A percentile compares a stretch with the other conserved stretches of the same genome.
These are phyloP conservation scores for Colletotrichum cereale DNA, from an alignment of 2,329 filamentous ascomycete species.

Conservation along the genomic window DNA sequence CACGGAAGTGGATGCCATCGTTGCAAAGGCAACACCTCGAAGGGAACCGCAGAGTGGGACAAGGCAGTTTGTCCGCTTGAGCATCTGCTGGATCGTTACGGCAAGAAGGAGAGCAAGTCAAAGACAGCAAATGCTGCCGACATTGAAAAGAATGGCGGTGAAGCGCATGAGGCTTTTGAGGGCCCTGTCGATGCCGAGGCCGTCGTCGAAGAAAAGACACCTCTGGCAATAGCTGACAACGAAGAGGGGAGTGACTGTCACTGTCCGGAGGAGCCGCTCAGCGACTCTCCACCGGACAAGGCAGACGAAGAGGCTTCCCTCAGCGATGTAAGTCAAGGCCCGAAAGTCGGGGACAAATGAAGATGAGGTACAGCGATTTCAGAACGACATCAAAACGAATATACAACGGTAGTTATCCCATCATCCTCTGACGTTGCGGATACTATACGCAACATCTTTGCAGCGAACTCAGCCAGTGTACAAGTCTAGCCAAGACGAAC, in stretches of 20 bases:
- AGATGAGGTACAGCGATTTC: not conserved
- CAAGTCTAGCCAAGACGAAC: not conserved
- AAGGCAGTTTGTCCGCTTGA: constrained; percentile 60
- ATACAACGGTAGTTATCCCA: not conserved
- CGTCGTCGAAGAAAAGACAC: not conserved
- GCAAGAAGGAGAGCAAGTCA: constrained; percentile 43
- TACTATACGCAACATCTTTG: not conserved
- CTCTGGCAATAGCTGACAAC: not conserved
- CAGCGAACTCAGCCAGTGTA: too few relatives aligned
- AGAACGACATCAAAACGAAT: not conserved
- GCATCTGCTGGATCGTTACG: constrained; percentile 51
- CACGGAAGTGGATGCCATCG: constrained; percentile 64
- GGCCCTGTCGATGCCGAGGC: not conserved
- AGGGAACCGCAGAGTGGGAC: constrained; percentile 72
- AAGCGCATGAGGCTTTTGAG: constrained; percentile 17
- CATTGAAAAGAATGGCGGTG: constrained; percentile 27
- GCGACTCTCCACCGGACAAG: not conserved
- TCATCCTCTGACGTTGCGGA: not conserved
- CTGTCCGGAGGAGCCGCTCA: not conserved
- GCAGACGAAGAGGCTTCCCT: too few relatives aligned
- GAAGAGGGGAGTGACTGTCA: not conserved
- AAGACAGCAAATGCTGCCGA: constrained; percentile 40
- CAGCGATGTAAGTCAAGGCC: not conserved
- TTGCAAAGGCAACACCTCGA: constrained; percentile 65
- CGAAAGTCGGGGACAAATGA: not conserved